Percentiles rank a stretch among this genome's conserved stretches.
These are phyloP conservation scores for Amauroascus niger DNA, from an alignment of 2,329 filamentous ascomycete species.

Conservation along the genomic window DNA sequence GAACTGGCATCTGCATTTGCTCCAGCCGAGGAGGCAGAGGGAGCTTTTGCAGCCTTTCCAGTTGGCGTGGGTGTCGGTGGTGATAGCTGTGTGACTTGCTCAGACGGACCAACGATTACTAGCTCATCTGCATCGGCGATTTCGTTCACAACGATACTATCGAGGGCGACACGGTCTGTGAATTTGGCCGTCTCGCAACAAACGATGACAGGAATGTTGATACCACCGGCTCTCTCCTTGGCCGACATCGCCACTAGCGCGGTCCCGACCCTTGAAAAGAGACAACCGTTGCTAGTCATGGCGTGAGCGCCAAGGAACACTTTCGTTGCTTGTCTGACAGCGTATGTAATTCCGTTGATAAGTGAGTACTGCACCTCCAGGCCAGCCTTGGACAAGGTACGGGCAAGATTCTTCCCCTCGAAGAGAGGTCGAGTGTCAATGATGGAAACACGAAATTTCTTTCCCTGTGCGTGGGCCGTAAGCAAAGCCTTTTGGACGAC, in stretches of 20 bases:
- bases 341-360: slow-evolving; percentile 65
- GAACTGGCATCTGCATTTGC: slow-evolving; percentile 18
- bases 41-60: slow-evolving; percentile 28
- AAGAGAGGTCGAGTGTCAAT: slow-evolving; percentile 66
- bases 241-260: slow-evolving; percentile 79
- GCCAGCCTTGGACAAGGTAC: slow-evolving; percentile 57
- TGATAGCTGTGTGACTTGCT: slow-evolving; percentile 13
- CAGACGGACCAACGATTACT: slow-evolving; percentile 21
- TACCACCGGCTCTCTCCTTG: slow-evolving; percentile 45
- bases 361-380: slow-evolving; percentile 73
- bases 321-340: slow-evolving; percentile 60
- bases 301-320: slow-evolving; percentile 82
- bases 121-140: slow-evolving; percentile 67
- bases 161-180: slow-evolving; percentile 75
- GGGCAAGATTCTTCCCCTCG: slow-evolving; percentile 62
- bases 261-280: slow-evolving; percentile 82
- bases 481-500: slow-evolving; percentile 77
- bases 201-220: slow-evolving; percentile 71
- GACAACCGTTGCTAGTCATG: slow-evolving; percentile 87
- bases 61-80: slow-evolving; percentile 16
- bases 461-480: slow-evolving; percentile 59
- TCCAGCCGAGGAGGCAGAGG: slow-evolving; percentile 18
- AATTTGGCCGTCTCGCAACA: slow-evolving; percentile 96
- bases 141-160: slow-evolving; percentile 91
- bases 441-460: slow-evolving; percentile 71